Conservation (phyloP, 805 yeast species). For the Candida verbasci region DNA sequence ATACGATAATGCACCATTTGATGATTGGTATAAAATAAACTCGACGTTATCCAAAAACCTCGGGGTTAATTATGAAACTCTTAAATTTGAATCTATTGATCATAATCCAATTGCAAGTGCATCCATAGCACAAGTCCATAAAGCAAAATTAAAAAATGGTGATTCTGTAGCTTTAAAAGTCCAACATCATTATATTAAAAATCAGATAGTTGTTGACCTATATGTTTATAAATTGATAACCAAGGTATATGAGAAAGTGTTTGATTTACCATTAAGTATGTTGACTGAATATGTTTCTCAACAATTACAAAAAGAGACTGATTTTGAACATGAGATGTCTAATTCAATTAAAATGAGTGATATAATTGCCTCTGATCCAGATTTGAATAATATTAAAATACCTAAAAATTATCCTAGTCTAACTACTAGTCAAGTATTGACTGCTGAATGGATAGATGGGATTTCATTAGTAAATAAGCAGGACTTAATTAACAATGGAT, state of each 20-base stretch:
- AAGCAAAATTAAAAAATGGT: slow-evolving; percentile 44
- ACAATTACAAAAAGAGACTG: slow-evolving; percentile 56
- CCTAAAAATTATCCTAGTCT: slow-evolving; percentile 48
- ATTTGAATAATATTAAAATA: slow-evolving; percentile 45
- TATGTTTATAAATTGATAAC: slow-evolving; percentile 51
- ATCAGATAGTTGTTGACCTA: slow-evolving; percentile 60
- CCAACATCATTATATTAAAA: slow-evolving; percentile 58
- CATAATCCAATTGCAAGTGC: slow-evolving; percentile 69
- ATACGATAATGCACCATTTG: slow-evolving; percentile 67
- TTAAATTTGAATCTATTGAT: slow-evolving; percentile 43
- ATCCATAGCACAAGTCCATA: slow-evolving; percentile 68
- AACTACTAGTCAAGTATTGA: slow-evolving; percentile 49
- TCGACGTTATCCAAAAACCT: slow-evolving; percentile 21
- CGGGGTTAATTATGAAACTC: slow-evolving; percentile 15
- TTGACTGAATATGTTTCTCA: slow-evolving; percentile 54
- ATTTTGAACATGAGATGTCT: slow-evolving; percentile 52
- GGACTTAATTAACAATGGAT: slow-evolving; percentile 35
- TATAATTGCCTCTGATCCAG: slow-evolving; percentile 39
- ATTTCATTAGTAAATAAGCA: slow-evolving; percentile 47
- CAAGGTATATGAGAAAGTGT: slow-evolving; percentile 50
- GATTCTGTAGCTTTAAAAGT: slow-evolving; percentile 60
- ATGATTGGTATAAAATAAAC: slow-evolving; percentile 46
- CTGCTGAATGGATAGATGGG: slow-evolving; percentile 78
- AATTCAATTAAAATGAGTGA: slow-evolving; percentile 44
- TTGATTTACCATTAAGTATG: slow-evolving; percentile 59